Conservation (phyloP, 1,284 basidiomycete species). For the Pseudozyma tsukubaensis region DNA sequence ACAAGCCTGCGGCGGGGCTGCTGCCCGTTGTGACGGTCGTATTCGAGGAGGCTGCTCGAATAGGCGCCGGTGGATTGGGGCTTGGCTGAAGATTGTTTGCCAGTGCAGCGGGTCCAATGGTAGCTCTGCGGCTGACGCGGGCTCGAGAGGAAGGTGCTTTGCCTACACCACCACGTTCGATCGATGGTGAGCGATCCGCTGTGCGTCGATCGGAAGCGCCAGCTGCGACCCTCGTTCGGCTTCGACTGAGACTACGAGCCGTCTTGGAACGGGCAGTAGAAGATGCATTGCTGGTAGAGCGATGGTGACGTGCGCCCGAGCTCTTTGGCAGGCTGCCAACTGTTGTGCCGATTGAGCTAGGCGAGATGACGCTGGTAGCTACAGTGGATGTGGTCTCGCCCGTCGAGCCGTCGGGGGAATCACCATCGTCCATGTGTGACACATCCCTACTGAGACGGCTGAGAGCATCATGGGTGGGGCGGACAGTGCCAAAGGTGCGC, state of each 20-base stretch:
- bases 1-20: slow-evolving; percentile 20
- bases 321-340: slow-evolving; percentile 41
- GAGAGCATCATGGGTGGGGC: slow-evolving; percentile 28
- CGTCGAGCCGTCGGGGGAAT: slow-evolving; percentile 51
- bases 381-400: slow-evolving; percentile 52
- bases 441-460: slow-evolving; percentile 40
- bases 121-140: slow-evolving; percentile 39
- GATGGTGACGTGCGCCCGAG: slow-evolving; percentile 27
- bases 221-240: slow-evolving; percentile 28
- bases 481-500: slow-evolving; percentile 24
- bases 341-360: slow-evolving; percentile 43
- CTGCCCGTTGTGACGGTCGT: slow-evolving; percentile 8
- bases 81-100: slow-evolving; percentile 16
- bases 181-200: slow-evolving; percentile 49
- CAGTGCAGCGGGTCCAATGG: slow-evolving; percentile 53
- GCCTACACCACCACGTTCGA: slow-evolving; percentile 48
- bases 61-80: slow-evolving; percentile 8
- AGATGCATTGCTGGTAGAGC: slow-evolving; percentile 45
- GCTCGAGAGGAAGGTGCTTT: slow-evolving; percentile 53
- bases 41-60: slow-evolving; percentile 8
- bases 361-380: slow-evolving; percentile 51
- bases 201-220: slow-evolving; percentile 24
- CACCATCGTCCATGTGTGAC: slow-evolving; percentile 50
- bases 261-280: slow-evolving; percentile 39
- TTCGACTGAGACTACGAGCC: slow-evolving; percentile 44